phyloP scores from a whole-genome alignment of 495 filamentous ascomycete species.

The Sordaria brevicollis region DNA sequence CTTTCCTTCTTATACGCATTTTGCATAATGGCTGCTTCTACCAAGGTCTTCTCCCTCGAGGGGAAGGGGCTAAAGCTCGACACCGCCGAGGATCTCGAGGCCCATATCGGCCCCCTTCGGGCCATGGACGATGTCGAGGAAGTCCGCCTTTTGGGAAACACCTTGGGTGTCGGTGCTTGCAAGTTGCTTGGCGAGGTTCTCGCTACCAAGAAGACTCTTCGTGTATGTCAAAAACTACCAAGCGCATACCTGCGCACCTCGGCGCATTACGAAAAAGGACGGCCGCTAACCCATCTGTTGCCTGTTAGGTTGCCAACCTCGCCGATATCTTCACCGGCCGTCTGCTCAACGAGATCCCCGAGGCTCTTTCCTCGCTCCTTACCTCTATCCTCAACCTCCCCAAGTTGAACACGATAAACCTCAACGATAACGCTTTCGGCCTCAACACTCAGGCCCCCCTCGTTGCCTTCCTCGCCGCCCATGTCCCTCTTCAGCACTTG shows the following conservation, averaged over 20 bases:
- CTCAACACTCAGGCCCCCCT: conserved; percentile 79
- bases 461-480: conserved; percentile 73
- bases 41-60: conserved; percentile 79
- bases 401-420: conserved; percentile 79
- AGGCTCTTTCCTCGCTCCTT: conserved; percentile 74
- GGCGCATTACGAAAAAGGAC: neutral
- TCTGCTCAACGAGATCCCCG: conserved; percentile 86
- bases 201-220: conserved; percentile 66
- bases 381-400: conserved; percentile 74
- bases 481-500: conserved; percentile 80
- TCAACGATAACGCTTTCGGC: conserved; percentile 97
- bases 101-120: conserved; percentile 67
- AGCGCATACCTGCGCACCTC: neutral
- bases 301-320: conserved; percentile 63
- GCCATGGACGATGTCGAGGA: conserved; percentile 69
- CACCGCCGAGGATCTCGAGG: conserved; percentile 71
- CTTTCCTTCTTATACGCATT: neutral
- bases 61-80: conserved; percentile 86
- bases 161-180: conserved; percentile 78
- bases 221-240: conserved; percentile 33
- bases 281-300: conserved; percentile 10
- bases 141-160: conserved; percentile 78
- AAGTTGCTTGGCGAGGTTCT: conserved; percentile 72
- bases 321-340: conserved; percentile 97
- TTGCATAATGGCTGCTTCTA: conserved; percentile 32